phyloP scores from a whole-genome alignment of 768 basidiomycete genomes.

The Atractiella rhizophila region DNA sequence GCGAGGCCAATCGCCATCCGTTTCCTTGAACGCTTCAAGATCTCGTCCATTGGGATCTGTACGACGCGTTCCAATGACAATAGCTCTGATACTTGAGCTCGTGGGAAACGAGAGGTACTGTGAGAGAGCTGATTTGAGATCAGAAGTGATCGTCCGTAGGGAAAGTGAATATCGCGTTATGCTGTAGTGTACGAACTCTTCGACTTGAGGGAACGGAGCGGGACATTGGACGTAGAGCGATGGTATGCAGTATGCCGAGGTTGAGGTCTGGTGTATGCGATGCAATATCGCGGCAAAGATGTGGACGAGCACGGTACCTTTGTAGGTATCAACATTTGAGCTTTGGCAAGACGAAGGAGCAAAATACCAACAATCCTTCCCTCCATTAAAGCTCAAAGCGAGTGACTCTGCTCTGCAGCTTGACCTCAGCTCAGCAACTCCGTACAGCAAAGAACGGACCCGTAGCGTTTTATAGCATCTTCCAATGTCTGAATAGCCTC shows the following conservation, averaged over 20 bases:
- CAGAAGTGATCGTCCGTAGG: slow-evolving; percentile 34
- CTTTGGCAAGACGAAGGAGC: background rate
- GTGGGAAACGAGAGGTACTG: slow-evolving; percentile 9
- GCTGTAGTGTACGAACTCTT: slow-evolving; percentile 49
- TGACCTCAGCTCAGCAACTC: background rate
- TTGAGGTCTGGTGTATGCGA: slow-evolving; percentile 8
- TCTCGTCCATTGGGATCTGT: slow-evolving; percentile 82
- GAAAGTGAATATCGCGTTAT: slow-evolving; percentile 44
- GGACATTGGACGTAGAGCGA: slow-evolving; percentile 64
- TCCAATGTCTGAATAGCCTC: too few relatives aligned
- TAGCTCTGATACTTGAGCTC: slow-evolving; percentile 32
- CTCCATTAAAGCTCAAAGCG: slow-evolving; percentile 89
- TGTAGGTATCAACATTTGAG: background rate
- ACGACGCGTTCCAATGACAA: slow-evolving; percentile 67
- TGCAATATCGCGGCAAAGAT: slow-evolving; percentile 46
- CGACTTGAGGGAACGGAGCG: slow-evolving; percentile 61
- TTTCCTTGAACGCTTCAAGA: slow-evolving; percentile 48
- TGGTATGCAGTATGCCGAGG: slow-evolving; percentile 14
- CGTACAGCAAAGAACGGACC: slow-evolving; percentile 33
- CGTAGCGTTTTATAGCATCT: slow-evolving; percentile 43
- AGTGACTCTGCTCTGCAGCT: slow-evolving; percentile 28
- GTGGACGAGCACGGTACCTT: slow-evolving; percentile 86
- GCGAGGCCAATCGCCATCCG: slow-evolving; percentile 67
- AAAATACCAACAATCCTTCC: slow-evolving; percentile 58
- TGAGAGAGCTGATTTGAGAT: slow-evolving; percentile 33